Conservation (phyloP, 306 rosid genomes). For the Casuarina equisetifolia region DNA sequence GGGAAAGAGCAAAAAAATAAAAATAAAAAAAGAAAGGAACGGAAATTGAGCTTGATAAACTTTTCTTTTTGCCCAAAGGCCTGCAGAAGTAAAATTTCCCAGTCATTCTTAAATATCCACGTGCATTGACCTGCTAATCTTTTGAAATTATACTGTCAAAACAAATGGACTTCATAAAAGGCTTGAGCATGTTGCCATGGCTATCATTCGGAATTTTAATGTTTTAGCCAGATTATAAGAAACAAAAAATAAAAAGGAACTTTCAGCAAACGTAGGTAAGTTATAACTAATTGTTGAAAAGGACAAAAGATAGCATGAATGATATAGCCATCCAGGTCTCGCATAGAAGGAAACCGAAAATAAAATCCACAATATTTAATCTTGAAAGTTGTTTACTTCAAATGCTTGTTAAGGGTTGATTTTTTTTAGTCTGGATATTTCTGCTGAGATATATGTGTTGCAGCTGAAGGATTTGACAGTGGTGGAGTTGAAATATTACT, state of each 20-base stretch:
- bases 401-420: neutral
- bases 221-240: neutral
- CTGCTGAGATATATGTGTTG: conserved; percentile 29
- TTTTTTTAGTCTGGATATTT: neutral
- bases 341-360: neutral
- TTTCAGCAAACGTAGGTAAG: neutral
- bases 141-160: neutral
- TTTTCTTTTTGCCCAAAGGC: neutral
- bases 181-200: neutral
- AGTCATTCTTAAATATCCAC: neutral
- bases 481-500: conserved; percentile 66
- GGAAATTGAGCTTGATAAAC: neutral
- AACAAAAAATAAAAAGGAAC: neutral
- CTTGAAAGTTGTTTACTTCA: neutral
- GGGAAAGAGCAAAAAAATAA: no score
- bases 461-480: conserved; percentile 82
- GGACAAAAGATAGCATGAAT: neutral
- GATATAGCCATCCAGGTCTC: neutral
- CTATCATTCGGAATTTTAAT: neutral
- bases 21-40: no score
- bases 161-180: neutral
- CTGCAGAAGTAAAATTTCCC: neutral
- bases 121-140: neutral
- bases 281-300: neutral
- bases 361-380: neutral